Base-by-base conservation (phyloP, 192 early-diverging fungal species). In the Coemansia sp. region DNA sequence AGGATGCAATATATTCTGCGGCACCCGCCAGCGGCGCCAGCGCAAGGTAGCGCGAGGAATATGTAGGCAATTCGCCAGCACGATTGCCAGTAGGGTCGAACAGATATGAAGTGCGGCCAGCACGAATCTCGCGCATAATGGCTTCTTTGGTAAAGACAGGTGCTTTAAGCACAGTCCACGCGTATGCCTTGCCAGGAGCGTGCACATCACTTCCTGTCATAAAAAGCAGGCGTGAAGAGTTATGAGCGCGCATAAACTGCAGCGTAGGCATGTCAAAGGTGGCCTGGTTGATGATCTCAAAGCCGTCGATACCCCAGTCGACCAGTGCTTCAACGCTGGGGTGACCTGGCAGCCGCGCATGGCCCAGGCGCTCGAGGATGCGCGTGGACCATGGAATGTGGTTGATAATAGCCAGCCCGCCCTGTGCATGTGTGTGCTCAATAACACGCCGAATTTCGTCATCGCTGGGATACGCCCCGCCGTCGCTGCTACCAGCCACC, bases 301-400 rank as follows among this genome's bases (percentile, higher is more conserved):
- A 84, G 2, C 87, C 89, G 57, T 91, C 89, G 14, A 91, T 81
- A 6, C 89, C 89, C 87, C 85, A 84, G n/a, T 70, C 76, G 14
- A 86, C 64, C 2, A 91, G 69, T 4, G 77, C 64, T 41, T 85
- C 71, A 19, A 85, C 60, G 17, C 84, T 85, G 12, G 88, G 89
- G 38, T 91, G 88, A 32, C 84, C 75, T 7, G 80, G 83, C 49
- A 91, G 72, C 10, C 85, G 82, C 25, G 85, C 76, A 8, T 78
- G 24, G n/a, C 83, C 52, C 55, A 87, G 82, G 29, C 82, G 79
- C 32, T 74, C 72, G 29, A 83, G 80, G 35, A 84, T 87, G 7
- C 70, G 77, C 65, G 86, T 89, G 45, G 85, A 87, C 89, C 89
- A 91, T 0, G 89, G 89, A 49, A 91, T 87, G 62, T 91, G 89